Evolutionary conservation across 2,329 filamentous ascomycete species (phyloP), one percentile per base, ranked within the genome.

Genomic region (Tetracladium maxilliforme): DNA sequence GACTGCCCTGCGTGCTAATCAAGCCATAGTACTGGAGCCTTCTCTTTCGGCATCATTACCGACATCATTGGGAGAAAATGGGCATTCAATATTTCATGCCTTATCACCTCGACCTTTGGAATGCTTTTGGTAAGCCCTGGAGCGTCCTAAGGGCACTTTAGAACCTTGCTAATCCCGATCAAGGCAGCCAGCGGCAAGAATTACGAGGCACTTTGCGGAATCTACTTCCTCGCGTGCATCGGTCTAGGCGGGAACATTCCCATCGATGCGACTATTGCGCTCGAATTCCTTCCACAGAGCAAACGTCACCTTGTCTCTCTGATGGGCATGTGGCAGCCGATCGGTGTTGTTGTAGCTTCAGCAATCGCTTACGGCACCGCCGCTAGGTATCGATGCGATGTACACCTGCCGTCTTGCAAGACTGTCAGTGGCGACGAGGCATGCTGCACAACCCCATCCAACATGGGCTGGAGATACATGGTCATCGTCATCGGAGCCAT

Each of bases 401-500:
- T 18, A 7, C 19, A 26, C 13, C 24, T 36, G 5, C 19, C 19
- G 12, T 23, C 30, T 7, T 37, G 34, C 26, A 20, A 21, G 6
- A 24, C 23, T 5, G 14, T 22, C 9, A 19, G 14, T 15, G 21
- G 29, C 6, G 39, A 37, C 6, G 30, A 25, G 19, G 28, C 36
- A 10, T 50, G 47, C 32, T 52, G 49, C 25, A 35, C 43, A 4
- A 42, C 37, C 22, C 18, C 36, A 14, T 41, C 56, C 25, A 71
- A 72, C 33, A 63, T 65, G 53, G 68, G 67, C 3, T 72, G 67
- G 67, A 45, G 67, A 19, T 71, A 70, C 37, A 62, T 64, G 21
- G 44, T 68, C 34, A 54, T 67, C 27, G 47, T 52, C 6, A 59
- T 70, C 45, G 67, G 66, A 6, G 58, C 52, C 1, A 48, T 70